Evolutionary conservation across 2,329 filamentous ascomycete species (phyloP), one percentile per base, ranked within the genome.

Genomic region (Diaporthe sp.): DNA sequence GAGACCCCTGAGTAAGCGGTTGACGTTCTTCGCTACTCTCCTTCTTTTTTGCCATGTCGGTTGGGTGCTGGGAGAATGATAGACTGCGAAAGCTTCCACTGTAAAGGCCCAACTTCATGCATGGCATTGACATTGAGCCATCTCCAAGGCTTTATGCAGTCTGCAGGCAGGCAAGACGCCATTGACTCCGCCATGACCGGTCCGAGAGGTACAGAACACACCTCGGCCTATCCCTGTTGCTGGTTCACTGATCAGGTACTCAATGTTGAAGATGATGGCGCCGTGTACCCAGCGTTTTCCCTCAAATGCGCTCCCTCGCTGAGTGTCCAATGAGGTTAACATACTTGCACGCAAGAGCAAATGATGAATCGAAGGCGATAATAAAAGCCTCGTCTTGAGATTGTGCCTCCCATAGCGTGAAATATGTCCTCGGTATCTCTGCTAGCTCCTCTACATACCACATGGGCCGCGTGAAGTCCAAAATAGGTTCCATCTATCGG

Each of bases 21-120:
- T 38, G 55, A 25, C 55, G 55, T 58, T 58, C 55, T 38, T 58
- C 55, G 52, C 52, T 33, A 8, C 52, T 55, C 13, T 55, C 52
- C 15, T 28, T 30, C 52, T 30, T 54, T 17, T 30, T 54, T 17
- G 52, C 25, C 52, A 55, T 55, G 17, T 4, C 28, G 52, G 9
- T 55, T 19, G 8, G 52, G 28, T 30, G 28, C 52, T 33, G 12
- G 28, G 15, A 19, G 17, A 38, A 33, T 25, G 2, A 25, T 4
- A 50, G 22, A n/a, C 9, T n/a, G 9, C 47, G 25, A 25, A 9
- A 50, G 47, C 47, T 50, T n/a, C 47, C 47, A 50, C 47, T 3
- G 4, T 47, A 47, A 22, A 47, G 3, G 5, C 17, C 45, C 3
- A 22, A 19, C 4, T 47, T 22, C 5, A 19, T 8, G 19, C 45